Conservation (phyloP, 1,139 yeast genomes). For the Candida albicans region DNA sequence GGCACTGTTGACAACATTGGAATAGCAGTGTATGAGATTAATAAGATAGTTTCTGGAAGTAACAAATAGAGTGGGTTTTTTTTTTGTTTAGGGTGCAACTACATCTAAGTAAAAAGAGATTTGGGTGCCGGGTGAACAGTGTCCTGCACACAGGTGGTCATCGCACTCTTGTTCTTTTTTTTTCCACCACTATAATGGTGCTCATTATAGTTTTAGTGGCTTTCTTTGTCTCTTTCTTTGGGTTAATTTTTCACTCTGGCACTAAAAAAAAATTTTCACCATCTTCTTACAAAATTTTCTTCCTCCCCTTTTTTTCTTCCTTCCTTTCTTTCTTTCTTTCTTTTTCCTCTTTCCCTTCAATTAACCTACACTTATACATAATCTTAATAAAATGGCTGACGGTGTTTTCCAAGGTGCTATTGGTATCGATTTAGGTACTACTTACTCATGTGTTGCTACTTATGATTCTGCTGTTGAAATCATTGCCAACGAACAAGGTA, state of each 20-base stretch:
- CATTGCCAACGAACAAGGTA: constrained; percentile 99
- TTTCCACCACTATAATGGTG: background rate
- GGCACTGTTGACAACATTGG: constrained; percentile 7
- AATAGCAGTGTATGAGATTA: constrained; percentile 6
- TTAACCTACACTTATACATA: constrained; percentile 14
- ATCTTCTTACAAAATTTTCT: constrained; percentile 16
- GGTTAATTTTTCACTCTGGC: constrained; percentile 10
- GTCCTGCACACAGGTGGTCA: background rate
- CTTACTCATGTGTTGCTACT: constrained; percentile 98
- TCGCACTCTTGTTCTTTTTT: background rate
- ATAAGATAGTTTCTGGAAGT: constrained; percentile 1
- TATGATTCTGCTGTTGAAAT: constrained; percentile 87
- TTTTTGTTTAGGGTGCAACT: background rate
- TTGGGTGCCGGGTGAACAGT: background rate
- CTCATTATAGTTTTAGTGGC: background rate
- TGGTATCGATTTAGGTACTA: constrained; percentile 99
- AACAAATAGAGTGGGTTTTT: background rate
- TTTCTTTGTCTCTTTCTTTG: constrained; percentile 1
- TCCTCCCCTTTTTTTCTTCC: constrained; percentile 13
- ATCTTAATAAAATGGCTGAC: constrained; percentile 71
- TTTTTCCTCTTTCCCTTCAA: constrained; percentile 12
- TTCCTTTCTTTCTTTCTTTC: constrained; percentile 18
- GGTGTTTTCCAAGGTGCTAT: constrained; percentile 99
- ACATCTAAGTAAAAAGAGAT: background rate
- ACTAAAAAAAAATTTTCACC: constrained; percentile 17